Percentiles rank a stretch among this genome's conserved stretches.
phyloP scores from a whole-genome alignment of 1,284 basidiomycete species.

The Pascua sp. region DNA sequence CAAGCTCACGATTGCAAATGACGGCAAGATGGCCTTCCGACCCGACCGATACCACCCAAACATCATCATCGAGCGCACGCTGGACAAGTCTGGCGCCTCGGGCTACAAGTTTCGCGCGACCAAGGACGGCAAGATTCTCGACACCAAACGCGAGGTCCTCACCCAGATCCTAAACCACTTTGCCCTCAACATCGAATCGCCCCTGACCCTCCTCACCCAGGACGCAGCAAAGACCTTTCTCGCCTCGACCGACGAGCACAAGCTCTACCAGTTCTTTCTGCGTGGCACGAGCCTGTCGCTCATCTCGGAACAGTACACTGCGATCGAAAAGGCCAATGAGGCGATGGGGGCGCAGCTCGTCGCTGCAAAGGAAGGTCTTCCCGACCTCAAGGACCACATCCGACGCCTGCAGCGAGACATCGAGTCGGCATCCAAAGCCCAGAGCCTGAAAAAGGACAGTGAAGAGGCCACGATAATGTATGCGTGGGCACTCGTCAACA shows the following conservation, averaged over 20 bases:
- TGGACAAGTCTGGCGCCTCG: constrained; percentile 69
- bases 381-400: constrained; percentile 52
- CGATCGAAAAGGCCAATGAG: constrained; percentile 46
- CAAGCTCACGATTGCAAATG: constrained; percentile 71
- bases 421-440: constrained; percentile 58
- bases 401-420: constrained; percentile 53
- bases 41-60: constrained; percentile 76
- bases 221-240: constrained; percentile 82
- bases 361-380: constrained; percentile 9
- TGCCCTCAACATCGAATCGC: constrained; percentile 91
- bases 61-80: constrained; percentile 78
- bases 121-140: constrained; percentile 63
- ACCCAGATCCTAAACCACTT: constrained; percentile 86
- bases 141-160: constrained; percentile 79
- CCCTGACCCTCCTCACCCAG: constrained; percentile 90
- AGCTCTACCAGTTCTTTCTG: constrained; percentile 96
- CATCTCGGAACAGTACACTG: constrained; percentile 79
- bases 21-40: constrained; percentile 82
- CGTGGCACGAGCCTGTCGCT: constrained; percentile 87
- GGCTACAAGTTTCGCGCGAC: constrained; percentile 77
- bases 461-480: constrained; percentile 54
- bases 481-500: constrained; percentile 81
- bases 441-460: constrained; percentile 63
- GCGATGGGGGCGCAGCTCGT: constrained; percentile 22
- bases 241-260: constrained; percentile 71